Evolutionary conservation across 345 rosid species (phyloP).

Genomic region (Adansonia digitata): DNA sequence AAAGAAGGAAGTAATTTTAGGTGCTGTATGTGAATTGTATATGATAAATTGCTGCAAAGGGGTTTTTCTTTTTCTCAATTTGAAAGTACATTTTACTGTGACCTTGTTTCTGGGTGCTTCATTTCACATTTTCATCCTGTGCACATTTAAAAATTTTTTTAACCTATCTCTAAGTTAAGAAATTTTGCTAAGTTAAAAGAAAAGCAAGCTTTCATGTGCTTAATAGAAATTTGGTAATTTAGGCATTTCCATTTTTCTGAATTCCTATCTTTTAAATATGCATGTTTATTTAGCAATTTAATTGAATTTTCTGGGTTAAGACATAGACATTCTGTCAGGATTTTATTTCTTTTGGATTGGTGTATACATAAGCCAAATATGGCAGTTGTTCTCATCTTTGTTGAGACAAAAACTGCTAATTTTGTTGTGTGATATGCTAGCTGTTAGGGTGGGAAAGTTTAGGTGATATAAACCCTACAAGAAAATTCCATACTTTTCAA

Average conservation of each 20-base stretch:
- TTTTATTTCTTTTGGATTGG: not conserved
- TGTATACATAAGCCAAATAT: not conserved
- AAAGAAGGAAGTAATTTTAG: not conserved
- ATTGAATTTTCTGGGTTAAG: not conserved
- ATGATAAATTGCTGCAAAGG: constrained; percentile 11
- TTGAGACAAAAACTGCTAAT: not conserved
- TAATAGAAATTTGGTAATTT: not conserved
- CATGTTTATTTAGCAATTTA: not conserved
- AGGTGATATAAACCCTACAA: no score
- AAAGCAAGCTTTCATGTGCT: not conserved
- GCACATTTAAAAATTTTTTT: not conserved
- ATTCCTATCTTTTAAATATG: not conserved
- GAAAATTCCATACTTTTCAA: no score
- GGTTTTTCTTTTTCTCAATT: not conserved
- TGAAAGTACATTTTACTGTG: not conserved
- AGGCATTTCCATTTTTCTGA: not conserved
- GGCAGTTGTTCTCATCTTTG: not conserved
- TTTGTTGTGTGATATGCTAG: no score
- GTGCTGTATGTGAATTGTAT: not conserved
- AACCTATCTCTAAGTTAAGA: not conserved
- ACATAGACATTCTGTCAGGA: not conserved
- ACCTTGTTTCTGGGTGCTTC: constrained; percentile 1
- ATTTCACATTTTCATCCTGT: not conserved
- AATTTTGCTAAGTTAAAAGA: not conserved
- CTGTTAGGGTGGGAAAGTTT: no score